These are phyloP conservation scores for Trichosanthes cucumerina DNA, from an alignment of 306 rosid species.

Conservation along the genomic window DNA sequence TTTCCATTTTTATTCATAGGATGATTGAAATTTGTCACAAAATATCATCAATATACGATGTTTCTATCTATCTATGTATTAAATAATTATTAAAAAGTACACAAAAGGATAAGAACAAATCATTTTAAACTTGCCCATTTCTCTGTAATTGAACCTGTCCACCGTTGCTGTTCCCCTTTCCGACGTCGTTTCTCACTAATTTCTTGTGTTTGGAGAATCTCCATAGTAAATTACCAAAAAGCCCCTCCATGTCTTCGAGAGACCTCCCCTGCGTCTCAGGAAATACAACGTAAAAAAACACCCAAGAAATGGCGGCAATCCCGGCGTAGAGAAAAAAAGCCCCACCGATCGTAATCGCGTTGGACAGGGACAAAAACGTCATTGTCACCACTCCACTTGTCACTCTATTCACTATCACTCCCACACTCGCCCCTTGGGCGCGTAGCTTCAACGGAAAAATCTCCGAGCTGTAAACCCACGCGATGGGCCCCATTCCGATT, in stretches of 20 bases:
- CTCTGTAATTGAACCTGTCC: no score
- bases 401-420: conserved; percentile 41
- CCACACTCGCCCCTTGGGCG: conserved; percentile 64
- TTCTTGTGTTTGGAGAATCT: background rate
- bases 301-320: conserved; percentile 29
- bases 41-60: no score
- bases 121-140: no score
- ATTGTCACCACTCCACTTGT: conserved; percentile 56
- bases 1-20: no score
- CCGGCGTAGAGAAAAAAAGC: conserved; percentile 52
- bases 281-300: conserved; percentile 40
- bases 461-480: conserved; percentile 70
- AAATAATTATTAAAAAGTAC: no score
- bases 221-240: conserved; percentile 35
- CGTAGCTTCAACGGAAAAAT: conserved; percentile 66
- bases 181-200: no score
- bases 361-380: conserved; percentile 51
- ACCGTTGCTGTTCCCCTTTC: no score
- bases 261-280: conserved; percentile 68
- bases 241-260: conserved; percentile 61
- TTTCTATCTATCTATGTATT: no score
- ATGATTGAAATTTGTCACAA: no score
- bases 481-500: conserved; percentile 74
- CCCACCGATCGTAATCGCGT: conserved; percentile 50
- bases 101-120: no score